Percentiles rank a stretch among this genome's conserved stretches.
Conservation (phyloP, 1,284 basidiomycete genomes). For the Golubevia sp. region DNA sequence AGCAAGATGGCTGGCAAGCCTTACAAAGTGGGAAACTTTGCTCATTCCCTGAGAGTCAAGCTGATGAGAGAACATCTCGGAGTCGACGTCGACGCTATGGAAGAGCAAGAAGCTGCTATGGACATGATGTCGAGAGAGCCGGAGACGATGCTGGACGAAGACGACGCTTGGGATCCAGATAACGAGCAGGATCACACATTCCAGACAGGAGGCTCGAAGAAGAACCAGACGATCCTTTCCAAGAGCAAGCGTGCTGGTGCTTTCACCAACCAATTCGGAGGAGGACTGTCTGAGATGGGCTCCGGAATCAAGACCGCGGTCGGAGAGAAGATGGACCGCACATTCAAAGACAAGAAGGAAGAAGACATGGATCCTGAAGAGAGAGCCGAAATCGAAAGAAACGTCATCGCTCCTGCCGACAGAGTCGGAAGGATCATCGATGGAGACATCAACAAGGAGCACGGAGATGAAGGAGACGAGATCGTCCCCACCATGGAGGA, state of each 20-base stretch:
- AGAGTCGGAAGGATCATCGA: background rate
- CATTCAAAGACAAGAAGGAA: constrained; percentile 21
- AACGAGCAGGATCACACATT: constrained; percentile 69
- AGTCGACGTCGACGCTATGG: constrained; percentile 87
- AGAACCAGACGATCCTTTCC: constrained; percentile 13
- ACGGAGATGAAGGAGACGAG: background rate
- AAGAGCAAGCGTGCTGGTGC: constrained; percentile 3
- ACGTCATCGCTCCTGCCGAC: background rate
- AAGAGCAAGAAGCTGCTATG: constrained; percentile 66
- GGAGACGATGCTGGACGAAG: constrained; percentile 62
- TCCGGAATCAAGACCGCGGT: constrained; percentile 13
- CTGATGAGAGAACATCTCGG: constrained; percentile 97
- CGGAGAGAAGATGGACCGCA: constrained; percentile 11
- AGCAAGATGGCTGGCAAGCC: constrained; percentile 92
- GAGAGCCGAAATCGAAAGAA: background rate
- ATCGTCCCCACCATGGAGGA: background rate
- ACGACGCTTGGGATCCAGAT: constrained; percentile 76
- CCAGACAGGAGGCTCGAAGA: constrained; percentile 21
- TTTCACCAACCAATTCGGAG: constrained; percentile 1
- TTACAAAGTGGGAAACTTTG: constrained; percentile 94
- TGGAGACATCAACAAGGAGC: background rate
- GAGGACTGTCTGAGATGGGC: constrained; percentile 9
- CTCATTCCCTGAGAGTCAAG: constrained; percentile 87
- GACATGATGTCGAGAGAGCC: constrained; percentile 70
- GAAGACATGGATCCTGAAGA: background rate